Evolutionary conservation across 2,329 filamentous ascomycete species (phyloP).

Genomic region (Talaromyces sp.): DNA sequence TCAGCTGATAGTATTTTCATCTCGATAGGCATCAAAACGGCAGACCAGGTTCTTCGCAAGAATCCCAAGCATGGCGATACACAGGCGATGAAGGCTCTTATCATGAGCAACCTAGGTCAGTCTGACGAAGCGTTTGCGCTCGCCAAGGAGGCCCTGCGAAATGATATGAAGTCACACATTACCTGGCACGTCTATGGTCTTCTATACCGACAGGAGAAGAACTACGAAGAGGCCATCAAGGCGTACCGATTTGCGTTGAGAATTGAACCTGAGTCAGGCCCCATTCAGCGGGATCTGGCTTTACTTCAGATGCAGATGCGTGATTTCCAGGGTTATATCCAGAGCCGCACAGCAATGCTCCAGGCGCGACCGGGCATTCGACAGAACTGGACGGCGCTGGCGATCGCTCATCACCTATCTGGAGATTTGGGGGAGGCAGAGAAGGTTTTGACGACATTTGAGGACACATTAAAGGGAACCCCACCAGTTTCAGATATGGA

Average conservation of each 20-base stretch:
- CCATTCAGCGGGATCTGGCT: conserved; percentile 92
- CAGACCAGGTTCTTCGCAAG: conserved; percentile 95
- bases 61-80: conserved; percentile 96
- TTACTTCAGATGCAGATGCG: conserved; percentile 95
- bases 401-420: conserved; percentile 87
- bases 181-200: conserved; percentile 99
- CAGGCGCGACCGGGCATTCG: conserved; percentile 78
- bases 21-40: conserved; percentile 77
- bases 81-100: conserved; percentile 97
- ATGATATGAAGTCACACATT: conserved; percentile 98
- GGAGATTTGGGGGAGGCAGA: conserved; percentile 85
- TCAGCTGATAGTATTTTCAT: conserved; percentile 26
- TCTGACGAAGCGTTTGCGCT: conserved; percentile 91
- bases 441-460: conserved; percentile 86
- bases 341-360: conserved; percentile 85
- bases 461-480: conserved; percentile 83
- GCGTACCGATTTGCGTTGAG: conserved; percentile 95
- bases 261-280: conserved; percentile 89
- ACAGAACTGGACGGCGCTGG: conserved; percentile 97
- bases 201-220: conserved; percentile 90
- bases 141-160: conserved; percentile 87
- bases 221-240: conserved; percentile 98
- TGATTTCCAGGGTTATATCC: conserved; percentile 90
- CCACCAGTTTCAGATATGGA: conserved; percentile 81
- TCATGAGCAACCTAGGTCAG: conserved; percentile 90